Conservation (phyloP, 331 rosid genomes). For the Quercus lobata region DNA sequence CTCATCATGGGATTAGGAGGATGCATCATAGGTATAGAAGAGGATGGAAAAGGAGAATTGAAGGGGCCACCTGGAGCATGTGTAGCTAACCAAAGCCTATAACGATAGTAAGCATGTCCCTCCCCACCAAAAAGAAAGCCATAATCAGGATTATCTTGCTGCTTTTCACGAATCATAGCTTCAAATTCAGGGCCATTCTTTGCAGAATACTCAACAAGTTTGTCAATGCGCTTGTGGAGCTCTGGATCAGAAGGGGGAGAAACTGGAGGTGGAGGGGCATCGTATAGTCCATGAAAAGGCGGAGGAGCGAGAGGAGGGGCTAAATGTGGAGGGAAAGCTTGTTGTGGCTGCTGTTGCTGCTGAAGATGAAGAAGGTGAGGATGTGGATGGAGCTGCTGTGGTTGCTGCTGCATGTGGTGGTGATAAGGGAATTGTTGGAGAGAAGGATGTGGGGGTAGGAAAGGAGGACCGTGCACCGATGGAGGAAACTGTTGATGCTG, state of each 20-base stretch:
- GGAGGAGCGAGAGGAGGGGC: conserved; percentile 56
- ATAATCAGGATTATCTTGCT: conserved; percentile 87
- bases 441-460: conserved; percentile 72
- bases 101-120: conserved; percentile 78
- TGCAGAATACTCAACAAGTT: conserved; percentile 81
- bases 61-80: conserved; percentile 69
- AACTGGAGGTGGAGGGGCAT: conserved; percentile 65
- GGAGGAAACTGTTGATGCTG: conserved; percentile 88
- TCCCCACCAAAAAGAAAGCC: conserved; percentile 97
- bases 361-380: conserved; percentile 75
- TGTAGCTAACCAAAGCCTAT: conserved; percentile 75
- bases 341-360: conserved; percentile 66
- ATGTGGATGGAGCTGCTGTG: conserved; percentile 66
- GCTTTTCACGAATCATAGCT: conserved; percentile 93
- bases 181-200: conserved; percentile 97
- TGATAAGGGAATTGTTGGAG: conserved; percentile 78
- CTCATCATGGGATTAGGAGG: conserved; percentile 80
- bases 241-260: conserved; percentile 85
- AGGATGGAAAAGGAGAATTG: conserved; percentile 56
- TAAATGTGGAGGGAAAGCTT: conserved; percentile 54
- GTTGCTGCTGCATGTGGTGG: conserved; percentile 66
- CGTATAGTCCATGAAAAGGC: conserved; percentile 49
- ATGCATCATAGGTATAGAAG: conserved; percentile 66
- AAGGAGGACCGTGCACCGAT: conserved; percentile 74
- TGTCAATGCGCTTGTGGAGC: conserved; percentile 90